Conservation (phyloP, 2,329 filamentous ascomycete species). For the Colletotrichum plurivorum region DNA sequence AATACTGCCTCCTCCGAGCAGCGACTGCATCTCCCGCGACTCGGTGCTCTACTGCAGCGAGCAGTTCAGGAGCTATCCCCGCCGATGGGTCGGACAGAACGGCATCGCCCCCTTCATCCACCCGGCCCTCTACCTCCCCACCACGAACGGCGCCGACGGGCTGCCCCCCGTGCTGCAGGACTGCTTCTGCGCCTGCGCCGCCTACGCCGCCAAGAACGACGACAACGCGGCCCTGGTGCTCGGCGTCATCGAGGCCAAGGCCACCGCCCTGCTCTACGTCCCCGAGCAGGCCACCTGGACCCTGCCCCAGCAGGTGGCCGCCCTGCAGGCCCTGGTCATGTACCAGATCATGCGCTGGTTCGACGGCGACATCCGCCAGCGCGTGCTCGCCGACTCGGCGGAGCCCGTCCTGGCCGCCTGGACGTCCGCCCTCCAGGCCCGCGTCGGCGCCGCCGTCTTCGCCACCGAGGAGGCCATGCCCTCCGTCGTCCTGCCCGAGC, state of each 20-base stretch:
- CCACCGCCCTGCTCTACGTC: constrained; percentile 41
- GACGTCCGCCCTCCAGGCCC: constrained; percentile 39
- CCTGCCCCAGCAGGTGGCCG: constrained; percentile 41
- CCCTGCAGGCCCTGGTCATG: constrained; percentile 43
- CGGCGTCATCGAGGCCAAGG: constrained; percentile 44
- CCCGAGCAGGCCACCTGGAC: constrained; percentile 40
- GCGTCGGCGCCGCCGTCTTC: constrained; percentile 37
- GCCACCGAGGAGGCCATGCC: constrained; percentile 28
- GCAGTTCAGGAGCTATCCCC: constrained; percentile 43
- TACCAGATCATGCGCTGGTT: constrained; percentile 46
- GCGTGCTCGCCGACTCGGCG: constrained; percentile 42
- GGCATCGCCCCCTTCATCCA: constrained; percentile 48
- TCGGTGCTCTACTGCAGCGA: constrained; percentile 40
- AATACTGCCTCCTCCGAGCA: constrained; percentile 21
- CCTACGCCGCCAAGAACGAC: constrained; percentile 46
- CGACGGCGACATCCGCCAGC: constrained; percentile 43
- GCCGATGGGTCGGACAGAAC: constrained; percentile 44
- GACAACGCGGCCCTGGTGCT: constrained; percentile 45
- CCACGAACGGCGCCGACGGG: constrained; percentile 36
- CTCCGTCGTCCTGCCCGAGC: constrained; percentile 18
- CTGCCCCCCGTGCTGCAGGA: constrained; percentile 47
- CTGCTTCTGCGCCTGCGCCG: constrained; percentile 46
- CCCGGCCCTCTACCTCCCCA: constrained; percentile 43
- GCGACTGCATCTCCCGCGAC: constrained; percentile 31
- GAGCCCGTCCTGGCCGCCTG: constrained; percentile 40